A percentile compares a stretch with the other conserved stretches of the same genome.
Conservation (phyloP, 2,329 filamentous ascomycete genomes). For the Tolypocladium tropicale region DNA sequence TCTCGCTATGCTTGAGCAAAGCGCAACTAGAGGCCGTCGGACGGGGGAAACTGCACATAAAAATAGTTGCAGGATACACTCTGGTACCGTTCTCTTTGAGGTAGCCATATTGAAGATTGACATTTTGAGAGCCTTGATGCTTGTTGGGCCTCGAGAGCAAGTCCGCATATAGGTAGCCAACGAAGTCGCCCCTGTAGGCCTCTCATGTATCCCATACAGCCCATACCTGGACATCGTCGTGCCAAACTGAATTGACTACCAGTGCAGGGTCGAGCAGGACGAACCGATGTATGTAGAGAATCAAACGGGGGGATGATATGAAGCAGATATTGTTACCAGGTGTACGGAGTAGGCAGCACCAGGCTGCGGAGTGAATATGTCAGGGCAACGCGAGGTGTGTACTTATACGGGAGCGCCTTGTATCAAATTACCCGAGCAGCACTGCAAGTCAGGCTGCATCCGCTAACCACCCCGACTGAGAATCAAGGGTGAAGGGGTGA, state of each 20-base stretch:
- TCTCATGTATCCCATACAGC: background rate
- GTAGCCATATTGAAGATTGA: background rate
- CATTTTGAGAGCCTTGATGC: background rate
- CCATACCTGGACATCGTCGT: background rate
- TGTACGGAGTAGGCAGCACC: too few relatives aligned
- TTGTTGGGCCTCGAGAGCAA: background rate
- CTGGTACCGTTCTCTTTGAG: background rate
- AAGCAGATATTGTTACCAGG: too few relatives aligned
- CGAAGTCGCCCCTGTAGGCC: background rate
- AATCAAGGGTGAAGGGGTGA: too few relatives aligned
- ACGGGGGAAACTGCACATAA: background rate
- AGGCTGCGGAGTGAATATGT: too few relatives aligned
- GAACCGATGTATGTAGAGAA: too few relatives aligned
- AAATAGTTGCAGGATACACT: background rate
- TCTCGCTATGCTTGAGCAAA: background rate
- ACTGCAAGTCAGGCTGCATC: too few relatives aligned
- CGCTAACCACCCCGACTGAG: too few relatives aligned
- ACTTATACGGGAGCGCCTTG: too few relatives aligned
- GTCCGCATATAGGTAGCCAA: background rate
- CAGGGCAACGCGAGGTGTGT: too few relatives aligned
- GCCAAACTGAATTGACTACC: background rate
- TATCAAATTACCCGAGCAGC: too few relatives aligned
- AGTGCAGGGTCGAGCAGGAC: background rate
- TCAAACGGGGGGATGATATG: too few relatives aligned
- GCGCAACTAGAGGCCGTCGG: background rate